Base-by-base conservation (phyloP, 768 basidiomycete species). In the Punctularia strigosozonata region DNA sequence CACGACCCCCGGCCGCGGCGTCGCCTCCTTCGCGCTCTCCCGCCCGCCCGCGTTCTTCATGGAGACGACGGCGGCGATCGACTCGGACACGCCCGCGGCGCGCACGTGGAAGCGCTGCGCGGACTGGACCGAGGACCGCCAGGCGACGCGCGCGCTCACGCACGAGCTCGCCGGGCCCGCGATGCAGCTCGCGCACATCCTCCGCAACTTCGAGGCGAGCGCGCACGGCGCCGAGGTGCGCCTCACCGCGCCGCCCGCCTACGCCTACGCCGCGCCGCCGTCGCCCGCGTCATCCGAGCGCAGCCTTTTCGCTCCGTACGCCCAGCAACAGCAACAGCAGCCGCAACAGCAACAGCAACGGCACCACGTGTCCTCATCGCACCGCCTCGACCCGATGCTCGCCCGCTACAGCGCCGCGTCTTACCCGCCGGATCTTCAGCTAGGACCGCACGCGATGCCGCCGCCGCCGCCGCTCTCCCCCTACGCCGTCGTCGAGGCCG, bases 81-180 rank as follows among this genome's bases (percentile, higher is more conserved):
- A 46, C 8, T 40, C 53, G 14, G 54, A 58, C 30, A 59, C 59
- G n/a, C 42, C 57, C 4, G 43, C 57, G 17, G 26, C 52, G 0
- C 67, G 67, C 20, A 47, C 63, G 10, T 86, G 82, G 82, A 74
- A 73, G 47, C 60, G 64, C 30, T 80, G 76, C 50, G 60, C 65
- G 13, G 82, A 86, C 50, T 86, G 83, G 83, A 86, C 82, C 0
- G 79, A 84, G 54, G 74, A 69, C 33, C 67, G 66, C 38, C 80
- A 84, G 52, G 82, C 80, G 6, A 72, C 72, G 14, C 66, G 65
- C 6, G 62, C 77, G 21, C 54, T 83, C 42, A 69, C 70, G 35
- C 82, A 86, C 49, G 66, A 77, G 31, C 61, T 86, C 36, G 62
- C 73, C 30, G 82, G 83, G 32, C 71, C 77, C 25, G 67, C 75